Evolutionary conservation across 169 alveolate genomes (phyloP).

Genomic region (Hepatocystis sp.): DNA sequence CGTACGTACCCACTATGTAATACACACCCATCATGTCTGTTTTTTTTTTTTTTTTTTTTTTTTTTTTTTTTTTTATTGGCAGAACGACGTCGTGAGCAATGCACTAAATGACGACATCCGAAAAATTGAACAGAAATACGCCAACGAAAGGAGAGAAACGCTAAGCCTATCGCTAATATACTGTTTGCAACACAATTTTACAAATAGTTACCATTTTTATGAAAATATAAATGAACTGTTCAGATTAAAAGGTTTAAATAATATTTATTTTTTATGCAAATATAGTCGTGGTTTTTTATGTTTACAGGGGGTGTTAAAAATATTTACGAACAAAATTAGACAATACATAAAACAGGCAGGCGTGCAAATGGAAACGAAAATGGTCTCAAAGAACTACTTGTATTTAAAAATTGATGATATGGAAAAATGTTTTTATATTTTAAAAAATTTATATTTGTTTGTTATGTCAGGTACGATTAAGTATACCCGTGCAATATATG

Average conservation of each 20-base stretch:
- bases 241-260: constrained; percentile 9
- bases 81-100: constrained; percentile 49
- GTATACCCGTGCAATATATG: constrained; percentile 10
- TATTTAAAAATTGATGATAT: too few species aligned
- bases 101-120: constrained; percentile 36
- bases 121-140: constrained; percentile 9
- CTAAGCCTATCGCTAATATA: constrained; percentile 29
- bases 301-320: neutral
- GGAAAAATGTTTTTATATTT: too few species aligned
- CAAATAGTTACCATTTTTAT: constrained; percentile 14
- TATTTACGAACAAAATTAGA: constrained; percentile 2
- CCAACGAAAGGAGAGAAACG: constrained; percentile 25
- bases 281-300: constrained; percentile 40
- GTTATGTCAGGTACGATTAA: too few species aligned
- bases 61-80: constrained; percentile 7
- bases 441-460: constrained; percentile 26
- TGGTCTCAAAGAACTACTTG: too few species aligned
- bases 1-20: too few species aligned
- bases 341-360: too few species aligned
- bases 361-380: too few species aligned
- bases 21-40: neutral
- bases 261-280: constrained; percentile 51
- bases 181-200: constrained; percentile 15
- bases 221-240: constrained; percentile 20
- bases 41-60: neutral